phyloP scores from a whole-genome alignment of 1,139 yeast species.

The Suhomyces choctaworum region DNA sequence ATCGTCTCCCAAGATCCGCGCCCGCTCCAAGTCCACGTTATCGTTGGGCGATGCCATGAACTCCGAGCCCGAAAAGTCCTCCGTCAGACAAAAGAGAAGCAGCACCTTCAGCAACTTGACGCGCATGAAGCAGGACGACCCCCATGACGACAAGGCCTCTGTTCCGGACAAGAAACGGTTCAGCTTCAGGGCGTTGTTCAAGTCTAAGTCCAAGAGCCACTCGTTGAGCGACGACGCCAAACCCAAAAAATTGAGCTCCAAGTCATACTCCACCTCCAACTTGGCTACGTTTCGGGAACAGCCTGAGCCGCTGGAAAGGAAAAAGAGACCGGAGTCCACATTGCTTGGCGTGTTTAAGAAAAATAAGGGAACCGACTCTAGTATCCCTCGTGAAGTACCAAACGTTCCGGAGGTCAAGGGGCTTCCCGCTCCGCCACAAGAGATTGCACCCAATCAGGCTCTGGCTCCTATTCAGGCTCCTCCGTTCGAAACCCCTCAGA shows the following conservation, averaged over 20 bases:
- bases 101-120: constrained; percentile 26
- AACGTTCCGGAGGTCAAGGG: constrained; percentile 6
- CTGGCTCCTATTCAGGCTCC: background rate
- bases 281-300: constrained; percentile 15
- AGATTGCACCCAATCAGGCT: background rate
- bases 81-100: constrained; percentile 28
- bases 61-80: background rate
- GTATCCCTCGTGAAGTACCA: too few relatives aligned
- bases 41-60: constrained; percentile 16
- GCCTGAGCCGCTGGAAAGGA: constrained; percentile 2
- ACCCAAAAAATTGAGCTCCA: constrained; percentile 24
- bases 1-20: constrained; percentile 26
- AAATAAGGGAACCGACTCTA: constrained; percentile 19
- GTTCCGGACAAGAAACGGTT: constrained; percentile 34
- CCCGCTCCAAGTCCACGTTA: constrained; percentile 33
- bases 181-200: constrained; percentile 43
- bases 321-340: constrained; percentile 1
- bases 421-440: background rate
- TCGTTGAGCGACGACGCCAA: constrained; percentile 21
- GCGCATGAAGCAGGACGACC: constrained; percentile 11
- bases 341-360: constrained; percentile 27
- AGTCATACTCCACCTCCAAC: constrained; percentile 35
- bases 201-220: constrained; percentile 33
- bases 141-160: constrained; percentile 5
- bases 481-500: background rate